Evolutionary conservation across 2,329 filamentous ascomycete species (phyloP).

Genomic region (Dichotomopilus funicola): DNA sequence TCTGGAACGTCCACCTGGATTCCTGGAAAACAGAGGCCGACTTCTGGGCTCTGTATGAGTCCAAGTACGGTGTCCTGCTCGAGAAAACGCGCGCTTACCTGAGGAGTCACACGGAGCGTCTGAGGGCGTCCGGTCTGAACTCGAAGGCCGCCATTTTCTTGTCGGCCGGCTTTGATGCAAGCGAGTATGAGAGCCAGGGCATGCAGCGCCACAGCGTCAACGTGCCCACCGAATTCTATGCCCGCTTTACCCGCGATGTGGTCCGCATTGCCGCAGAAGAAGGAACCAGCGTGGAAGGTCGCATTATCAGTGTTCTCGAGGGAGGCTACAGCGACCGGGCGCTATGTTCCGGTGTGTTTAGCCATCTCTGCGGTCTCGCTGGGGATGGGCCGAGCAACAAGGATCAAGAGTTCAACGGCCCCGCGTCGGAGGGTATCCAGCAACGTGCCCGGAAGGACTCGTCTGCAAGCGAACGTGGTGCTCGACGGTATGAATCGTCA

Average conservation of each 20-base stretch:
- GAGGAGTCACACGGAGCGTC: conserved; percentile 60
- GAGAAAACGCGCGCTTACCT: conserved; percentile 77
- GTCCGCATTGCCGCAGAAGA: conserved; percentile 76
- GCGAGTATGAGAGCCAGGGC: conserved; percentile 82
- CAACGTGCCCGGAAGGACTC: conserved; percentile 30
- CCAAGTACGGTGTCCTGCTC: conserved; percentile 67
- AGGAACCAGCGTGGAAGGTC: conserved; percentile 68
- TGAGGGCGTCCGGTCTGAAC: conserved; percentile 51
- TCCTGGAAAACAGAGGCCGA: conserved; percentile 75
- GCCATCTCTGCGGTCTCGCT: conserved; percentile 79
- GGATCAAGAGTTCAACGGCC: conserved; percentile 36
- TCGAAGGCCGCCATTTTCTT: conserved; percentile 88
- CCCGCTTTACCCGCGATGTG: conserved; percentile 79
- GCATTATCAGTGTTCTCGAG: conserved; percentile 88
- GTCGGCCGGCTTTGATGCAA: conserved; percentile 94
- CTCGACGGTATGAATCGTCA: conserved; percentile 52
- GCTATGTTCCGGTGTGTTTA: conserved; percentile 78
- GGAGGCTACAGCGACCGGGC: conserved; percentile 94
- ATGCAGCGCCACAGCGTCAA: conserved; percentile 97
- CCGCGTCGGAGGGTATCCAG: conserved; percentile 48
- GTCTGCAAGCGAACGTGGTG: conserved; percentile 26
- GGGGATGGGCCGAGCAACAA: conserved; percentile 42
- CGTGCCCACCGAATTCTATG: conserved; percentile 95
- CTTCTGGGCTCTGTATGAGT: conserved; percentile 84
- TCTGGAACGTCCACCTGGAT: conserved; percentile 95